Evolutionary conservation across 129 eudicot species (phyloP).

Genomic region (Arctium lappa): DNA sequence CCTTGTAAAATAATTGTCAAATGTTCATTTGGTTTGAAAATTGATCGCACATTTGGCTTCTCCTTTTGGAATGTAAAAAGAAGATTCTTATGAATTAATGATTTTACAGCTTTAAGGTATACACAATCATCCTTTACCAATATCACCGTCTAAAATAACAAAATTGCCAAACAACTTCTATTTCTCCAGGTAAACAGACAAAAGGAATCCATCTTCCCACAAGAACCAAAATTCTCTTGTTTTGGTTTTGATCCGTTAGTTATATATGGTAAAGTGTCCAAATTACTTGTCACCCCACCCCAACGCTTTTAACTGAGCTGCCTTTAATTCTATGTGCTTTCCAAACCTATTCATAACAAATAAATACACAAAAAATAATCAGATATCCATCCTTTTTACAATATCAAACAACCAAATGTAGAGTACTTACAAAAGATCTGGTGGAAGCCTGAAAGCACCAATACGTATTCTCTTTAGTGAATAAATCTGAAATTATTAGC

Average conservation of each 20-base stretch:
- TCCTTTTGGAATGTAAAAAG: neutral
- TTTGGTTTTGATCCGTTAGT: neutral
- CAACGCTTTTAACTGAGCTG: slow-evolving; percentile 62
- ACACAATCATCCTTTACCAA: neutral
- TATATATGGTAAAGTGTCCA: neutral
- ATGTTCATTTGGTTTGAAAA: neutral
- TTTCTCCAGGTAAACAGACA: neutral
- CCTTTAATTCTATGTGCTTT: slow-evolving; percentile 67
- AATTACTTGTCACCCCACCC: slow-evolving; percentile 53
- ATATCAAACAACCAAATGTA: neutral
- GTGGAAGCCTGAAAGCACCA: slow-evolving; percentile 89
- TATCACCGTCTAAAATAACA: neutral
- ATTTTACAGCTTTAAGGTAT: neutral
- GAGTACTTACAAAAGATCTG: slow-evolving; percentile 77
- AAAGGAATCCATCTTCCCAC: neutral
- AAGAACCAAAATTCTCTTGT: neutral
- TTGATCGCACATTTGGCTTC: neutral
- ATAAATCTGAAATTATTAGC: slow-evolving; percentile 51
- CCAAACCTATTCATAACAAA: slow-evolving; percentile 54
- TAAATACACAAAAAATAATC: neutral
- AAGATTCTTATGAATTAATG: neutral
- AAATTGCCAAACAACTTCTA: neutral
- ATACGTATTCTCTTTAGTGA: slow-evolving; percentile 88
- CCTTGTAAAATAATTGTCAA: slow-evolving; percentile 24
- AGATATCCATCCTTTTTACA: neutral